phyloP scores from a whole-genome alignment of 257 asterid species.

The Oldenlandia corymbosa region DNA sequence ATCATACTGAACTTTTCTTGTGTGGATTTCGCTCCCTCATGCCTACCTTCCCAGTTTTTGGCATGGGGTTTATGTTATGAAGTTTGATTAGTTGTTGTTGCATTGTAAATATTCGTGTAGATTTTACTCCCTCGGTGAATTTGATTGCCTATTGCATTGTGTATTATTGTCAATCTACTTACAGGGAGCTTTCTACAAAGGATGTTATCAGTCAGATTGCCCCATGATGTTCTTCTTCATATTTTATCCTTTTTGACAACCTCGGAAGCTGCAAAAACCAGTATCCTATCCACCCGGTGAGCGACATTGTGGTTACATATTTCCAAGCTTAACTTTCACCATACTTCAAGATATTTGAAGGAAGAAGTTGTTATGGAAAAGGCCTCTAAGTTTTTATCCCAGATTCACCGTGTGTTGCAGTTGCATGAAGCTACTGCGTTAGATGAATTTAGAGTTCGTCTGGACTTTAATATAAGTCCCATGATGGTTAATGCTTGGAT shows the following conservation, averaged over 20 bases:
- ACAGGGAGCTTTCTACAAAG: background rate
- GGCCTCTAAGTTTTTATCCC: background rate
- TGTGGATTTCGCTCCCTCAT: no score
- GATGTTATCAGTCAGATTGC: background rate
- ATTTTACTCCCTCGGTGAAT: no score
- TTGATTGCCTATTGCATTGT: background rate
- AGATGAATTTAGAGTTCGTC: background rate
- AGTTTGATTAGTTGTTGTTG: no score
- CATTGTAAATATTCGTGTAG: no score
- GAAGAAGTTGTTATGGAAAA: background rate
- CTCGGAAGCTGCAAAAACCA: background rate
- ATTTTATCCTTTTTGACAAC: background rate
- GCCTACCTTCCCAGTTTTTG: no score
- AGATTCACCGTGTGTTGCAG: background rate
- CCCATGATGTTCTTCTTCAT: background rate
- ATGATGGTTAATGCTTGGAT: background rate
- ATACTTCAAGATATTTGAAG: background rate
- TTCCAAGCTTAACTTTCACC: background rate
- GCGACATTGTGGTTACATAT: background rate
- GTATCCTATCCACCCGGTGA: constrained; percentile 1
- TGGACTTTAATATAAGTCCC: no score
- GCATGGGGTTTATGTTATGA: no score
- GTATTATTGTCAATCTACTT: background rate
- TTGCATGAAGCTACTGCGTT: background rate
- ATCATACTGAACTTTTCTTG: no score